Evolutionary conservation across 495 filamentous ascomycete species (phyloP), one percentile per base, ranked within the genome.

Genomic region (Trichoderma orchidacearum): DNA sequence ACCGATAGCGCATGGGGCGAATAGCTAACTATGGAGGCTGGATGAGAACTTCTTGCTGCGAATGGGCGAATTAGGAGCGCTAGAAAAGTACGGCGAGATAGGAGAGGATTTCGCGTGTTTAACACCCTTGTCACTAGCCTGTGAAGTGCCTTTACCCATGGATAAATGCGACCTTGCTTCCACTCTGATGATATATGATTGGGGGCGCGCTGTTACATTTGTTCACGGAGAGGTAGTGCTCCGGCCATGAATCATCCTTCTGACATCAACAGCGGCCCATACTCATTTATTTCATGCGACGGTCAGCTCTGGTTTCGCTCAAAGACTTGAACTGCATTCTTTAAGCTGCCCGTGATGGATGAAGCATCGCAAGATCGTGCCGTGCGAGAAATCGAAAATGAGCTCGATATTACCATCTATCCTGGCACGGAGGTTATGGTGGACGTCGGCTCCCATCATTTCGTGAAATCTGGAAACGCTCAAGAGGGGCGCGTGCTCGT

Each of bases 341-440:
- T 35, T n/a, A 11, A 48, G 41, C 18, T 48, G 3, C 9, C 41
- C 21, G 27, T 48, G 21, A 48, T 48, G 41, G 15, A 9, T 13
- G 8, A 48, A 11, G 3, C 27, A 27, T 25, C 21, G 50, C 52
- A 29, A 51, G 17, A 34, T 2, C n/a, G 57, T 34, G 17, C 41
- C 27, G 11, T 58, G 15, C 52, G 56, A 52, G 64, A 66, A 51
- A 56, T 74, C 41, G 75, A 78, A 63, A 61, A 70, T 51, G 35
- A 52, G 32, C 71, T 84, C 52, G 64, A 78, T 21, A 73, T 71
- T 29, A 73, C 78, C 57, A 80, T 85, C 53, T 72, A 80, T 35
- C 81, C 81, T 0, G 81, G 81, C 3, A 84, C 81, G 15, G 81
- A 84, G 67, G 75, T 83, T 64, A 84, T 83, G 81, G 64, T 70